Evolutionary conservation across 352 stramenopile species (phyloP).

Genomic region (Phytophthora uliginosa): DNA sequence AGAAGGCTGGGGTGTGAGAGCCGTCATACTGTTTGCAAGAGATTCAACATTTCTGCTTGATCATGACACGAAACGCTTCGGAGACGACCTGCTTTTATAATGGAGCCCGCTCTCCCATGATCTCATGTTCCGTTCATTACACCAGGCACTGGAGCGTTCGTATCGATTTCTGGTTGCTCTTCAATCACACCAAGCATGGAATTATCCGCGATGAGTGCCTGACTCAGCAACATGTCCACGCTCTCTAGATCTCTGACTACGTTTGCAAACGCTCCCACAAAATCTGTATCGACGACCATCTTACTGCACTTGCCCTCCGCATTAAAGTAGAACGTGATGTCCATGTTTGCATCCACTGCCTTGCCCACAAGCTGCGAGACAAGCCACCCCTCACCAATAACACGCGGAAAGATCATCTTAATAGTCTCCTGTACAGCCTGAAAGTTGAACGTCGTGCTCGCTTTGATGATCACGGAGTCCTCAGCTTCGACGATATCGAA

Average conservation of each 20-base stretch:
- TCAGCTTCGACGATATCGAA: neutral
- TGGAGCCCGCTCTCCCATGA: no score
- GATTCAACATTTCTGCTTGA: neutral
- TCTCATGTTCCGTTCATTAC: no score
- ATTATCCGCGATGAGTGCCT: neutral
- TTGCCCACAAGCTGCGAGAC: neutral
- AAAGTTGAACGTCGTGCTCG: neutral
- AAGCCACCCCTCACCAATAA: neutral
- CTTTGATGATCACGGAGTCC: neutral
- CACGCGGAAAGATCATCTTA: neutral
- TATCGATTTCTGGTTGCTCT: neutral
- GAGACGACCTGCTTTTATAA: no score
- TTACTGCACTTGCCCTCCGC: neutral
- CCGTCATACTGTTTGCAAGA: neutral
- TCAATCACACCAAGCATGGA: neutral
- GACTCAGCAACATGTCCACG: neutral
- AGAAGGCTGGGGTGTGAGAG: neutral
- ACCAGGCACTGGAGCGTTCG: neutral
- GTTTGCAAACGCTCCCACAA: neutral
- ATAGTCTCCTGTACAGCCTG: neutral
- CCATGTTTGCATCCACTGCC: neutral
- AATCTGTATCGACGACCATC: neutral
- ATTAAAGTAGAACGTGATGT: neutral
- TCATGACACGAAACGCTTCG: neutral
- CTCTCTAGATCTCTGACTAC: neutral